phyloP scores from a whole-genome alignment of 1,139 yeast species.

The Starmera stellimalicola region DNA sequence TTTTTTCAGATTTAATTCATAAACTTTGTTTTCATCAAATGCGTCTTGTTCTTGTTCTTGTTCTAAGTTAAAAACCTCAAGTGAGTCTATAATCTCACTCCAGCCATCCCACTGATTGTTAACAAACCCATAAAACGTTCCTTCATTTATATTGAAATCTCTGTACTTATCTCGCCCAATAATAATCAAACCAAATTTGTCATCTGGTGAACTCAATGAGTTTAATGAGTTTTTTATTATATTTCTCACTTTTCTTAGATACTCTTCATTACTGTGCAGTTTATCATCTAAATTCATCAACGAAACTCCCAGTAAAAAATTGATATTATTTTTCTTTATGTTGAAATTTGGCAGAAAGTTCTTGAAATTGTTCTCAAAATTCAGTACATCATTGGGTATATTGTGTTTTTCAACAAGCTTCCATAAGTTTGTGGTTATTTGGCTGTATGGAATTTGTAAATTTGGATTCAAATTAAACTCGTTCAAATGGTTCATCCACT shows the following conservation, averaged over 20 bases:
- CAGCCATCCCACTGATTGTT: conserved; percentile 49
- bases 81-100: conserved; percentile 31
- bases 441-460: conserved; percentile 27
- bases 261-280: conserved; percentile 27
- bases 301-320: conserved; percentile 39
- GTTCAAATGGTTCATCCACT: conserved; percentile 30
- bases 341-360: conserved; percentile 27
- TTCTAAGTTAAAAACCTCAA: background rate
- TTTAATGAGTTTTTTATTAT: conserved; percentile 27
- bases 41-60: background rate
- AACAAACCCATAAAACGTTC: conserved; percentile 48
- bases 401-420: conserved; percentile 19
- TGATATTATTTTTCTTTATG: conserved; percentile 25
- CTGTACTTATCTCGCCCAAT: conserved; percentile 38
- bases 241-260: conserved; percentile 22
- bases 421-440: conserved; percentile 48
- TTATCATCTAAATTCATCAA: conserved; percentile 26
- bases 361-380: conserved; percentile 24
- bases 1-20: too few species aligned
- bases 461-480: conserved; percentile 9
- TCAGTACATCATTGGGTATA: conserved; percentile 32
- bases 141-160: conserved; percentile 24
- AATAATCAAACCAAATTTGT: conserved; percentile 45
- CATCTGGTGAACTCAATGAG: too few species aligned
- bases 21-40: too few species aligned